Evolutionary conservation across 73 alveolate species (phyloP), one percentile per base, ranked within the genome.

Genomic region (Durusdinium trenchii): DNA sequence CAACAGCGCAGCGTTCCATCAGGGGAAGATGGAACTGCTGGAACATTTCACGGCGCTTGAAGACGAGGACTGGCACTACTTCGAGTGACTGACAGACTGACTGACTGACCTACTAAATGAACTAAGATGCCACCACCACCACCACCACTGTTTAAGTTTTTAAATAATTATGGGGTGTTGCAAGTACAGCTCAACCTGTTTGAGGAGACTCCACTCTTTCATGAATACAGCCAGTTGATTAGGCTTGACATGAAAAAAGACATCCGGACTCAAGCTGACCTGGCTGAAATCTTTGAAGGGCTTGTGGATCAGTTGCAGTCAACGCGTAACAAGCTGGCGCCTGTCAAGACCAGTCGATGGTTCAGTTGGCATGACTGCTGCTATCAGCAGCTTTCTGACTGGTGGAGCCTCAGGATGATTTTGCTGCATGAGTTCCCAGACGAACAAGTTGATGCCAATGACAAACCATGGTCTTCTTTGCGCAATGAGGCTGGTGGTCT

Each of bases 301-400:
- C 28, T 81, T 32, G 46, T 30, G 48, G 91, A 81, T 0, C 91
- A 50, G 48, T n/a, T 81, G 51, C 0, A 30, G 28, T 47, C 64
- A 26, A 36, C 69, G 12, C 1, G 3, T 23, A 81, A 0, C 18
- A 81, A 81, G 48, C n/a, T 47, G 50, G 91, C 71, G 0, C 71
- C 71, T 0, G 91, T 81, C 50, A 81, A 81, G 28, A 48, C 47
- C 0, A 14, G 71, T 45, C 47, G 91, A 0, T 81, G 91, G 91
- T 81, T 81, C 12, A 30, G 48, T 14, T 81, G 91, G 91, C 91
- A 81, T 14, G n/a, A 47, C 16, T 47, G 71, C 36, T 81, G 91
- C 71, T 12, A 32, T 6, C 36, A 81, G 6, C 91, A 81, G 16
- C 38, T 81, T 30, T 0, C 14, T 3, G 91, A 81, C 30, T 81